These are phyloP conservation scores for Aquilaria agallochum DNA, from an alignment of 441 rosid species.

Conservation along the genomic window DNA sequence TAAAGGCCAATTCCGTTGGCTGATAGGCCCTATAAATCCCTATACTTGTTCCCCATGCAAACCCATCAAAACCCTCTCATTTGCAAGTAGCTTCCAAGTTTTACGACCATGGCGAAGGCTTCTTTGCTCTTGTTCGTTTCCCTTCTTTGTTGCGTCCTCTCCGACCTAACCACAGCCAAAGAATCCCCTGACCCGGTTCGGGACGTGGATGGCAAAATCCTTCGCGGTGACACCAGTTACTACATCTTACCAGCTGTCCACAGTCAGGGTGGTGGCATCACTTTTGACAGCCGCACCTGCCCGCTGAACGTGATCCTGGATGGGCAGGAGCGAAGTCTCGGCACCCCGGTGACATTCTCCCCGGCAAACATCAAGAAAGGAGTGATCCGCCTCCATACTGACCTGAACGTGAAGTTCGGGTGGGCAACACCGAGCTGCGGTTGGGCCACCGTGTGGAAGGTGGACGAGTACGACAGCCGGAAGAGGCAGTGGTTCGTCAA, in stretches of 20 bases:
- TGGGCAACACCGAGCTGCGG: conserved; percentile 26
- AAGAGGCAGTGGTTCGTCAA: conserved; percentile 34
- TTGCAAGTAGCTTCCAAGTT: no score
- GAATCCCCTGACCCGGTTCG: conserved; percentile 23
- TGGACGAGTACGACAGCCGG: conserved; percentile 29
- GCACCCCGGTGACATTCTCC: conserved; percentile 37
- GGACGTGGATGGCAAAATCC: conserved; percentile 25
- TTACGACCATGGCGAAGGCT: no score
- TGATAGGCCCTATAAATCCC: no score
- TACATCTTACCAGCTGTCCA: conserved; percentile 49
- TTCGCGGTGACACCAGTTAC: conserved; percentile 28
- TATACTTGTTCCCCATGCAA: no score
- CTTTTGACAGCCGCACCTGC: conserved; percentile 33
- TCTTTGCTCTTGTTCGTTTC: no score
- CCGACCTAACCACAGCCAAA: no score
- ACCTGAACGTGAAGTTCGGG: conserved; percentile 45
- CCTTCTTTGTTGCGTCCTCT: no score
- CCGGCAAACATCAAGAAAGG: conserved; percentile 29
- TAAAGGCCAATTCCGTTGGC: no score
- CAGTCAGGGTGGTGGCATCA: conserved; percentile 56
- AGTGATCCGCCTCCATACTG: conserved; percentile 32
- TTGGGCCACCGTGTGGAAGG: conserved; percentile 42
- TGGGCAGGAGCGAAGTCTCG: conserved; percentile 25
- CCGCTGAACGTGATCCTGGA: conserved; percentile 48
- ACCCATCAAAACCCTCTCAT: no score